These are phyloP conservation scores for Fusarium virguliforme DNA, from an alignment of 2,329 filamentous ascomycete genomes.

Conservation along the genomic window DNA sequence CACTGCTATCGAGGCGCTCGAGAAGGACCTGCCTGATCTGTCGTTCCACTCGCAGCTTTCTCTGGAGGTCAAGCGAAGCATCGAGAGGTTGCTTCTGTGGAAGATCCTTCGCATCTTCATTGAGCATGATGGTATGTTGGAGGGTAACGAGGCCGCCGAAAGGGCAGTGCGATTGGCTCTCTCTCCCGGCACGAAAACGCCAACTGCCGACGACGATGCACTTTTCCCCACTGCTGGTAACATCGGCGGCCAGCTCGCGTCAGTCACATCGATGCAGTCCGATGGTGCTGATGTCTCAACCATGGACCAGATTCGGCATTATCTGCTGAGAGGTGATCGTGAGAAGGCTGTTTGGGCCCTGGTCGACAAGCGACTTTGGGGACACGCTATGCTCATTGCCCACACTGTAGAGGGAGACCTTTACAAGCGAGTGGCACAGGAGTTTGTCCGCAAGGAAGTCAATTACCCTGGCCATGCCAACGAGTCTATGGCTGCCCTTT, in stretches of 20 bases:
- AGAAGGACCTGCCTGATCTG: slow-evolving; percentile 70
- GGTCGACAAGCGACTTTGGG: slow-evolving; percentile 95
- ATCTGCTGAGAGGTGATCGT: slow-evolving; percentile 84
- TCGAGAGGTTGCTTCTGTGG: slow-evolving; percentile 89
- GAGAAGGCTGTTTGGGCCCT: slow-evolving; percentile 95
- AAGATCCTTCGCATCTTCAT: slow-evolving; percentile 86
- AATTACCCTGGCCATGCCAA: slow-evolving; percentile 85
- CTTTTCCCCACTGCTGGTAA: slow-evolving; percentile 47
- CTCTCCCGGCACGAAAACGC: slow-evolving; percentile 67
- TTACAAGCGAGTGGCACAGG: slow-evolving; percentile 94
- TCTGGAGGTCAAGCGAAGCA: slow-evolving; percentile 77
- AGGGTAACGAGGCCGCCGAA: slow-evolving; percentile 80
- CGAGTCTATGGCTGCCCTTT: slow-evolving; percentile 90
- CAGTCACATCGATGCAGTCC: slow-evolving; percentile 62
- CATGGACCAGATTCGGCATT: slow-evolving; percentile 80
- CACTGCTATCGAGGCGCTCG: slow-evolving; percentile 81
- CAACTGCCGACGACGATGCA: slow-evolving; percentile 48
- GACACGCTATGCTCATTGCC: slow-evolving; percentile 93
- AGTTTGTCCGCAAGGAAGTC: slow-evolving; percentile 96
- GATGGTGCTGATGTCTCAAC: slow-evolving; percentile 80
- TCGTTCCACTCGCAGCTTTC: slow-evolving; percentile 67
- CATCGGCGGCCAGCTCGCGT: slow-evolving; percentile 47
- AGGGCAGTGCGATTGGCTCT: slow-evolving; percentile 83
- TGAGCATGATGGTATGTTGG: slow-evolving; percentile 87
- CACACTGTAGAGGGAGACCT: slow-evolving; percentile 83